Base-by-base conservation (phyloP, 352 stramenopile genomes). In the Phytophthora cactorum region DNA sequence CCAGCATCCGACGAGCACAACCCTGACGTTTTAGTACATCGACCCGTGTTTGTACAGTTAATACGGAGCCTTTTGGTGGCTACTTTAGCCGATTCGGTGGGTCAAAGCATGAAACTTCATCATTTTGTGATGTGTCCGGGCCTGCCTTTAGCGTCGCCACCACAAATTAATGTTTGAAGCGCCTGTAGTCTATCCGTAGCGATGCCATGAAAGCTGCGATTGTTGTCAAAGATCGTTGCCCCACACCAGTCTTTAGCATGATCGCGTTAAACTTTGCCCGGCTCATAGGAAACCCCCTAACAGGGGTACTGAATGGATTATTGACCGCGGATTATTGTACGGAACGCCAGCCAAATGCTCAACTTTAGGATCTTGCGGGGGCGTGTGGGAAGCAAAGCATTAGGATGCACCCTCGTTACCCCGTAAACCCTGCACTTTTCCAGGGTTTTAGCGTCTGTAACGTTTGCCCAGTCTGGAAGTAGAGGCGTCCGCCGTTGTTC, bases 101-200 rank as follows among this genome's bases (percentile, higher is more conserved):
- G 47, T 32, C 49, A 59, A 55, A 70, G 47, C 63, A 3, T 5
- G n/a, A 38, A 43, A 17, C 11, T 36, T 39, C 36, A 59, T 69
- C 62, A 28, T 59, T 53, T 51, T 32, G 38, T 46, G 28, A 70
- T 57, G 45, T 56, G 41, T 53, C 15, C 41, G 11, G 32, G 25
- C 22, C 14, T 25, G 51, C 32, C 60, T 52, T 53, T 51, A 59
- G 43, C 32, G 17, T 59, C 29, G 17, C 49, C 39, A 31, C 62
- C 63, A 70, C 63, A 70, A 65, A 70, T 47, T 46, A 56, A 56
- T 36, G 14, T 27, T 59, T 56, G 45, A 69, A 46, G 46, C 9
- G 25, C 51, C 28, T 27, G 28, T 53, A 39, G 63, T 55, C 63
- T 70, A 51, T 70, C 63, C 55, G 38, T 36, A 32, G 28, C 55